Percentiles rank a stretch among this genome's conserved stretches.
Conservation (phyloP, 2,329 filamentous ascomycete genomes). For the Rutstroemia sp. region DNA sequence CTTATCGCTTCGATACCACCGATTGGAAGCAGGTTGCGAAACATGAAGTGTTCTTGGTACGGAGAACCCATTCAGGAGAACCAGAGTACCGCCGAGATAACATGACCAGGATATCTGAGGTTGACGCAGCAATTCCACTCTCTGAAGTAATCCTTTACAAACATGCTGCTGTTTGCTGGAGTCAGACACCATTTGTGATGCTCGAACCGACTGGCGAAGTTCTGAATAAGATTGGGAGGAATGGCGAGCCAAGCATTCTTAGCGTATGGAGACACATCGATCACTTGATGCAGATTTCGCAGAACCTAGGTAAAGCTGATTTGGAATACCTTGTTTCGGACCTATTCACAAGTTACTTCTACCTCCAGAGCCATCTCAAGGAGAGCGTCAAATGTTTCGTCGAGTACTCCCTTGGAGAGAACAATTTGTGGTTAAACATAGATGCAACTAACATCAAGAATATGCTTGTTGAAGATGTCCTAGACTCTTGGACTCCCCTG, state of each 20-base stretch:
- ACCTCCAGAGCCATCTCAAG: constrained; percentile 17
- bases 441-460: neutral
- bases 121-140: constrained; percentile 8
- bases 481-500: constrained; percentile 16
- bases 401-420: neutral
- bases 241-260: constrained; percentile 7
- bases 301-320: constrained; percentile 5
- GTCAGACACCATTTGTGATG: constrained; percentile 17
- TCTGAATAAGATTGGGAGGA: neutral
- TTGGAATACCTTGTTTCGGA: constrained; percentile 15
- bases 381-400: constrained; percentile 7
- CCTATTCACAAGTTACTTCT: constrained; percentile 16
- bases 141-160: constrained; percentile 13
- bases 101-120: constrained; percentile 13
- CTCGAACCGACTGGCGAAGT: constrained; percentile 14
- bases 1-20: neutral
- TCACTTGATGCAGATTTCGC: constrained; percentile 13
- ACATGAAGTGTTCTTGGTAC: constrained; percentile 13
- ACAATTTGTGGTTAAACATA: constrained; percentile 18
- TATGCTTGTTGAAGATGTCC: constrained; percentile 12
- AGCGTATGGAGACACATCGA: constrained; percentile 20
- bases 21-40: constrained; percentile 7
- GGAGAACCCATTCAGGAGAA: constrained; percentile 10
- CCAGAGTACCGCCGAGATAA: constrained; percentile 9
- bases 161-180: constrained; percentile 20